phyloP scores from a whole-genome alignment of 805 yeast genomes.

The Nakazawaea wyomingensis region DNA sequence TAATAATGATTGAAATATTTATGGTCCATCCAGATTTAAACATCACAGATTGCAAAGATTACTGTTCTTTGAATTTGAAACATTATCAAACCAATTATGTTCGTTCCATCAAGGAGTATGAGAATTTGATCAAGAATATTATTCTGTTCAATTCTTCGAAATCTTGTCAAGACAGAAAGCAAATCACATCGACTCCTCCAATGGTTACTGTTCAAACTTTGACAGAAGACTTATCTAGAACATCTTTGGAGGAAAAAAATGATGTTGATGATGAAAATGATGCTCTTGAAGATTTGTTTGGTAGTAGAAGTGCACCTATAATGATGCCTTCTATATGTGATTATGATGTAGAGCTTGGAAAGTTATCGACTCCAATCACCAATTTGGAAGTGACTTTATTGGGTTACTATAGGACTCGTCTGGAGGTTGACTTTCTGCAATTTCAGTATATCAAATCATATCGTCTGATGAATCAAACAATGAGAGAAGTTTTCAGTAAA shows the following conservation, averaged over 20 bases:
- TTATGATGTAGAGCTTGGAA: background rate
- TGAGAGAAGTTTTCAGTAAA: conserved; percentile 11
- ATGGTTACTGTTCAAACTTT: conserved; percentile 1
- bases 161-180: too few relatives aligned
- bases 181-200: too few relatives aligned
- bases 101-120: conserved; percentile 4
- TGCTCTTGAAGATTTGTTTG: background rate
- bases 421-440: conserved; percentile 3
- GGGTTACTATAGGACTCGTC: conserved; percentile 4
- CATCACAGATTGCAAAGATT: conserved; percentile 6
- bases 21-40: conserved; percentile 11
- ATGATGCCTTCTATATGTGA: conserved; percentile 1
- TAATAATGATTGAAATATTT: conserved; percentile 10
- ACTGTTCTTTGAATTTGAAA: background rate
- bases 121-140: background rate
- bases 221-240: background rate
- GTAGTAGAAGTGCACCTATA: background rate
- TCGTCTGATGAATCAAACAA: conserved; percentile 4
- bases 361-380: background rate
- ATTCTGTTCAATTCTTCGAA: background rate
- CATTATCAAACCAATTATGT: conserved; percentile 2
- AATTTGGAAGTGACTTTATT: conserved; percentile 3
- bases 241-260: background rate
- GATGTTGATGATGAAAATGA: background rate
- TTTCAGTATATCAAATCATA: conserved; percentile 7